Evolutionary conservation across 176 grass and related monocot genomes (phyloP), one percentile per base, ranked within the genome.

Genomic region (Carex pumila): DNA sequence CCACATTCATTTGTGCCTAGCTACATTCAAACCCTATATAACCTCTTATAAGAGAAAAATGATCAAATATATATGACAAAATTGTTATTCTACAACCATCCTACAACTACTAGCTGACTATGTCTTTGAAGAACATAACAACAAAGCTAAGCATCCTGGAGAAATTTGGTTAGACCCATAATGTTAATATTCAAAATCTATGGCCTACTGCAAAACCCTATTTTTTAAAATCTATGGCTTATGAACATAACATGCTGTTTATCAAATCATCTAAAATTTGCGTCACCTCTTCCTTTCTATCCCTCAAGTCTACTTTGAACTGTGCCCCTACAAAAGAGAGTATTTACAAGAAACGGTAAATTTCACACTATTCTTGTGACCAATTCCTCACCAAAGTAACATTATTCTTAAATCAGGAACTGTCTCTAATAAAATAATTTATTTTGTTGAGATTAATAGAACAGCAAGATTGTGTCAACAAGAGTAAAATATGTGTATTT

Each of bases 241-340:
- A 25, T 25, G 25, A 25, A 25, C 25, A 25, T 25, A 25, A 25
- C 25, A 25, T 25, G 25, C 25, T 25, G 25, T 25, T 25, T 25
- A 25, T 25, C 37, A 39, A 4, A 39, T 39, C 37, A 0, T 39
- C 37, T 39, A 39, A 6, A 39, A 39, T 39, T 39, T 39, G 37
- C 37, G 0, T 6, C 5, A 39, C 37, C 37, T 39, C 37, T 39
- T 39, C 37, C 37, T 6, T 39, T 39, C 37, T 39, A 39, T 39
- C 37, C 5, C 0, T 39, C 37, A 39, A 39, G 37, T 39, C 37
- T 39, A 39, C 4, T 39, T 39, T 6, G 5, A 39, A 39, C 4
- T 6, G 37, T 72, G 81, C 30, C 52, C 97, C 97, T 99, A 84
- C 22, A 32, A 34, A 83, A 68, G 1, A 53, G 9, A 31, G 57